A percentile compares a stretch with the other conserved stretches of the same genome.
Conservation (phyloP, 495 filamentous ascomycete species). For the Choiromyces venosus region DNA sequence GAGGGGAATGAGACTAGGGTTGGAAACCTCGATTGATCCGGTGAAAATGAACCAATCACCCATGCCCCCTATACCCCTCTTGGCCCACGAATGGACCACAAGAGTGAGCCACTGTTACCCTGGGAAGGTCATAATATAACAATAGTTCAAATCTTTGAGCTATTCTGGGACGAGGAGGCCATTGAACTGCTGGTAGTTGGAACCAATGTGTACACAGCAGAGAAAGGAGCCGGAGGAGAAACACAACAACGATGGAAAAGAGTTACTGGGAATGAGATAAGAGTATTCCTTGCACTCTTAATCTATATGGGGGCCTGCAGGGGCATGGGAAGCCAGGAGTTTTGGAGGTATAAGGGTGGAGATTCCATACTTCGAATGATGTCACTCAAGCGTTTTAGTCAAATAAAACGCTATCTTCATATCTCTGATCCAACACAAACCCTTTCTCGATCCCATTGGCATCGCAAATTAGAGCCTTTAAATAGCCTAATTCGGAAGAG, state of each 20-base stretch:
- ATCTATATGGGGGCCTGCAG: too few species aligned
- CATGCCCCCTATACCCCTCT: neutral
- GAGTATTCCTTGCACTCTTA: too few species aligned
- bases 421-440: neutral
- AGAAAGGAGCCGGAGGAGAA: neutral
- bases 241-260: too few species aligned
- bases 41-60: neutral
- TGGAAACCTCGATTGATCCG: neutral
- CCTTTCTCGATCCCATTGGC: slow-evolving; percentile 11
- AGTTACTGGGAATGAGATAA: too few species aligned
- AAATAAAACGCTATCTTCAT: slow-evolving; percentile 21
- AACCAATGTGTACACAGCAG: neutral
- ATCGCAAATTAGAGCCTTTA: slow-evolving; percentile 18
- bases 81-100: too few species aligned
- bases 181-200: neutral
- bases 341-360: too few species aligned
- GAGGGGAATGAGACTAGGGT: neutral
- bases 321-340: too few species aligned
- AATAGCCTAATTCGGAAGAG: slow-evolving; percentile 1
- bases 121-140: too few species aligned
- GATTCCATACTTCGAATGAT: too few species aligned
- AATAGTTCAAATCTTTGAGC: neutral
- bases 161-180: neutral
- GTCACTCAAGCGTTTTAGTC: slow-evolving; percentile 7
- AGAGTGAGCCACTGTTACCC: too few species aligned